Evolutionary conservation across 1,284 basidiomycete species (phyloP).

Genomic region (Schizopora paradoxa): DNA sequence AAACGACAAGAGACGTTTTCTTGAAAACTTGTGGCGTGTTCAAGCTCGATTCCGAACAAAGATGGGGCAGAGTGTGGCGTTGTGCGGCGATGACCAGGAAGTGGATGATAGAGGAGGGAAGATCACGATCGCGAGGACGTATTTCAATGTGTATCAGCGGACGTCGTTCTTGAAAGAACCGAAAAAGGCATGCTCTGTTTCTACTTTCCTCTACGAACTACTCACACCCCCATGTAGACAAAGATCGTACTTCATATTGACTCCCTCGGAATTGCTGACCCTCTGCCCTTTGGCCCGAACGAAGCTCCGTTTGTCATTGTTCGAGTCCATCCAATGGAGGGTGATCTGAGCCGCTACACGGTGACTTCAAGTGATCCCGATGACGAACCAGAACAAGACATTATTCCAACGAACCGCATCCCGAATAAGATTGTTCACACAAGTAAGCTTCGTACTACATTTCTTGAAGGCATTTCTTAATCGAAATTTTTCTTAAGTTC

Average conservation of each 20-base stretch:
- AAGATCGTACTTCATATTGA: slow-evolving; percentile 85
- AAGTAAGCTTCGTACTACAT: slow-evolving; percentile 43
- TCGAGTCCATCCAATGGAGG: slow-evolving; percentile 73
- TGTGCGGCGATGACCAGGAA: slow-evolving; percentile 65
- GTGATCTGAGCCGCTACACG: slow-evolving; percentile 71
- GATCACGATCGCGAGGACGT: slow-evolving; percentile 66
- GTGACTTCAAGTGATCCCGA: slow-evolving; percentile 67
- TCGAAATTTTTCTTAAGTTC: slow-evolving; percentile 45
- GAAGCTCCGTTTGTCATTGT: slow-evolving; percentile 70
- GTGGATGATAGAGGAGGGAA: slow-evolving; percentile 60
- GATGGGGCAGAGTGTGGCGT: slow-evolving; percentile 60
- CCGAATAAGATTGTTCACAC: slow-evolving; percentile 71
- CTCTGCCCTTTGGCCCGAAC: slow-evolving; percentile 65
- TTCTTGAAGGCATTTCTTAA: neutral
- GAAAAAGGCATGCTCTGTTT: slow-evolving; percentile 56
- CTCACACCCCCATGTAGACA: slow-evolving; percentile 43
- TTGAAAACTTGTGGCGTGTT: slow-evolving; percentile 81
- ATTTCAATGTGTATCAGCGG: slow-evolving; percentile 81
- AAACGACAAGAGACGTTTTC: slow-evolving; percentile 72
- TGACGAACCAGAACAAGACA: slow-evolving; percentile 73
- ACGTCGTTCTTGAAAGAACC: slow-evolving; percentile 67
- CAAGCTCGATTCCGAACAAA: slow-evolving; percentile 76
- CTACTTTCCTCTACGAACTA: slow-evolving; percentile 11
- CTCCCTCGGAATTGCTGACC: slow-evolving; percentile 64
- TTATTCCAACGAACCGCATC: slow-evolving; percentile 74